phyloP scores from a whole-genome alignment of 352 stramenopile species.

The Lagenidium giganteum region DNA sequence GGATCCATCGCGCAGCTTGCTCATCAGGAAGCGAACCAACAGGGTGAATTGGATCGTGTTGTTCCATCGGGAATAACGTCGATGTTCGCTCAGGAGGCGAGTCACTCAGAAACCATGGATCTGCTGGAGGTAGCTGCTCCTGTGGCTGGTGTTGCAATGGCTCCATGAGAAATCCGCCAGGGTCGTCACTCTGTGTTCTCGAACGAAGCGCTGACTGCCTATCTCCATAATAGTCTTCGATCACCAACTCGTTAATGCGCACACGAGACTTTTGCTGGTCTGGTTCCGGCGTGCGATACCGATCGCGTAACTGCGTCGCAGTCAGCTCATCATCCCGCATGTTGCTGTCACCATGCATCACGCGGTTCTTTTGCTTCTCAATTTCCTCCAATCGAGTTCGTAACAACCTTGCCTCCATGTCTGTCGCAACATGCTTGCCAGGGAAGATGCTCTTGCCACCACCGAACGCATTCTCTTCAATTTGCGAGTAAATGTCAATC shows the following conservation, averaged over 20 bases:
- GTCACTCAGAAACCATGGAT: conserved; percentile 55
- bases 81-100: no score
- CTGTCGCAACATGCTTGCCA: conserved; percentile 41
- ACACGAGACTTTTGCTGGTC: conserved; percentile 38
- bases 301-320: conserved; percentile 31
- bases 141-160: conserved; percentile 6
- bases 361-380: conserved; percentile 53
- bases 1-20: conserved; percentile 44
- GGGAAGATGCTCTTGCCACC: conserved; percentile 61
- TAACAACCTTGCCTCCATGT: conserved; percentile 63
- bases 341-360: conserved; percentile 33
- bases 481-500: conserved; percentile 64
- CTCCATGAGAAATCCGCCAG: conserved; percentile 48
- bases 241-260: conserved; percentile 71
- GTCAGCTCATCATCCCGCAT: conserved; percentile 46
- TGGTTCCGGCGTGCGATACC: conserved; percentile 28
- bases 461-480: conserved; percentile 79
- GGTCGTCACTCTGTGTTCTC: no score
- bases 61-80: conserved; percentile 2
- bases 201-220: conserved; percentile 6
- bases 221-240: conserved; percentile 65
- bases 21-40: conserved; percentile 27
- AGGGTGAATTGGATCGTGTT: conserved; percentile 11
- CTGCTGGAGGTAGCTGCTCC: conserved; percentile 9
- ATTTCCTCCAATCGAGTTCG: conserved; percentile 59